Evolutionary conservation across 169 alveolate species (phyloP).

Genomic region (Cardiosporidium cionae): DNA sequence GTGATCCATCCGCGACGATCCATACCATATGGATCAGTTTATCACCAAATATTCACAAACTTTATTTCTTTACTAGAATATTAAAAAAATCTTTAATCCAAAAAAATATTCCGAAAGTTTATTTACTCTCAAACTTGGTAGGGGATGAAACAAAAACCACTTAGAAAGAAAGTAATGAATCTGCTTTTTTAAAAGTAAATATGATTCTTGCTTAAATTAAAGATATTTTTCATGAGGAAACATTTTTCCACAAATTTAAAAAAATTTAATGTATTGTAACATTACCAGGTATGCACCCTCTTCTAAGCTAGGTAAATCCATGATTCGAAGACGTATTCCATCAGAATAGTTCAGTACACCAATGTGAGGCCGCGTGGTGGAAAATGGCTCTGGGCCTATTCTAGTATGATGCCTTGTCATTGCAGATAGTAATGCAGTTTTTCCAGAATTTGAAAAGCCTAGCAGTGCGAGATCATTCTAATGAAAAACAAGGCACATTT

Average conservation of each 20-base stretch:
- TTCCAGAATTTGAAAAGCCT: conserved; percentile 21
- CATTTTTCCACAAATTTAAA: conserved; percentile 10
- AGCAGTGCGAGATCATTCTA: conserved; percentile 18
- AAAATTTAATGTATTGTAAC: conserved; percentile 8
- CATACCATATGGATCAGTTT: no score
- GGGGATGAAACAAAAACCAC: no score
- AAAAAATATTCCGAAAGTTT: no score
- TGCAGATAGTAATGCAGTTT: conserved; percentile 24
- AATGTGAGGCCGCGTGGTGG: conserved; percentile 33
- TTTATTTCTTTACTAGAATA: no score
- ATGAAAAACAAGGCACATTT: no score
- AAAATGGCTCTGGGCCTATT: conserved; percentile 34
- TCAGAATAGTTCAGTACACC: conserved; percentile 13
- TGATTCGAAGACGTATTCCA: conserved; percentile 9
- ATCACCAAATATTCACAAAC: no score
- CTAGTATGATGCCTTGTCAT: conserved; percentile 27
- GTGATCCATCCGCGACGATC: no score
- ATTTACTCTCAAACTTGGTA: no score
- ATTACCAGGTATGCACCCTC: no score
- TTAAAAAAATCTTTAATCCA: no score
- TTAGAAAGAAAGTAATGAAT: no score
- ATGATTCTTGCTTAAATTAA: conserved; percentile 26
- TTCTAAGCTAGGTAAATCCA: conserved; percentile 29
- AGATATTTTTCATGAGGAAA: conserved; percentile 8
- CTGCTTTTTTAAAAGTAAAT: no score